phyloP scores from a whole-genome alignment of 768 basidiomycete genomes.

The Rhizopogon vesiculosus region DNA sequence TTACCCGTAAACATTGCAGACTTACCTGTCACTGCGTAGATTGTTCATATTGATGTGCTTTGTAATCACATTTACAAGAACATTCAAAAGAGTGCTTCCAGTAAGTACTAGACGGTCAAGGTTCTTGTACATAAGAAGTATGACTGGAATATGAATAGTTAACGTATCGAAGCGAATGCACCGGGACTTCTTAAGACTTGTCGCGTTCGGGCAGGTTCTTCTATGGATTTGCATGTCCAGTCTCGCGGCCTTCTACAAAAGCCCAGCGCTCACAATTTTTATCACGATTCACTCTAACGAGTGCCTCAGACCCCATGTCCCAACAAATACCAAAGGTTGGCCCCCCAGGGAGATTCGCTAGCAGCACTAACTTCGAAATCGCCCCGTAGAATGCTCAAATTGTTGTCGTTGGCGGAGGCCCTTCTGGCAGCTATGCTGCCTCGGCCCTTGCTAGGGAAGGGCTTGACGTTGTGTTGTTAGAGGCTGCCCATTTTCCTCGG shows the following conservation, averaged over 20 bases:
- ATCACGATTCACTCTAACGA: too few relatives aligned
- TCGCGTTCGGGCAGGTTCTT: background rate
- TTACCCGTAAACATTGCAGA: too few relatives aligned
- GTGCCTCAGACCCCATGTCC: background rate
- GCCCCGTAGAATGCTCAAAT: constrained; percentile 19
- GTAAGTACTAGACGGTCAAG: too few relatives aligned
- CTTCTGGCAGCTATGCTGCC: constrained; percentile 54
- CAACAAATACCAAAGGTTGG: constrained; percentile 14
- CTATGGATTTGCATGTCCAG: background rate
- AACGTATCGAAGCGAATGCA: background rate
- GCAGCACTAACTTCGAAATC: background rate
- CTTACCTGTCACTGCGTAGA: too few relatives aligned
- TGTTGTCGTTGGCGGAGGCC: constrained; percentile 57
- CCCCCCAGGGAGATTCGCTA: background rate
- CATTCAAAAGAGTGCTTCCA: background rate
- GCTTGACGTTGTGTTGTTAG: constrained; percentile 50
- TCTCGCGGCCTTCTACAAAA: too few relatives aligned
- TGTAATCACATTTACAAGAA: too few relatives aligned
- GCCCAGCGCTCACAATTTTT: too few relatives aligned
- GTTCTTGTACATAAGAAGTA: background rate
- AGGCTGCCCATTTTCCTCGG: constrained; percentile 54
- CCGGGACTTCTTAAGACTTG: background rate
- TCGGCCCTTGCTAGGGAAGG: constrained; percentile 54
- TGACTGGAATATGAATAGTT: background rate
- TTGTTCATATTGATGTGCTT: background rate